These are phyloP conservation scores for Metrosideros polymorpha DNA, from an alignment of 441 rosid species.

Conservation along the genomic window DNA sequence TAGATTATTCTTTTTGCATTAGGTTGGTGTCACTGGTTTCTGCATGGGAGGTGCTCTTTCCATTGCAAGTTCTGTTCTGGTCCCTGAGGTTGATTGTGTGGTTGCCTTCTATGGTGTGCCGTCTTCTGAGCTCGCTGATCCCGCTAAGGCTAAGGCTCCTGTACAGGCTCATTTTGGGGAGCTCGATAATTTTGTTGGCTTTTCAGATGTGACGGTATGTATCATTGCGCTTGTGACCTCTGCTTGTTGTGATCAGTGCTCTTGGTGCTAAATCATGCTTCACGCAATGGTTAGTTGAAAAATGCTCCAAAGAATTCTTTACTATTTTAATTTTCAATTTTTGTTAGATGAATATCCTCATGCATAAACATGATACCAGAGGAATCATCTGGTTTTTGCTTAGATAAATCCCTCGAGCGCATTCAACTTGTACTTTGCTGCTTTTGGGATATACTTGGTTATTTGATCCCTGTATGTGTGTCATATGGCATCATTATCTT, in stretches of 20 bases:
- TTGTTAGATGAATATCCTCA: background rate
- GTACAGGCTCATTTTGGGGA: slow-evolving; percentile 92
- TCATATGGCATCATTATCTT: background rate
- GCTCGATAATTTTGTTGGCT: slow-evolving; percentile 75
- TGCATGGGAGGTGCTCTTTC: slow-evolving; percentile 97
- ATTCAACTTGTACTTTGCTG: background rate
- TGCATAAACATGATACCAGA: background rate
- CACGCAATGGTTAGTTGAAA: background rate
- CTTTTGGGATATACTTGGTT: background rate
- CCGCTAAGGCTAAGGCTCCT: slow-evolving; percentile 77
- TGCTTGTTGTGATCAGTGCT: background rate
- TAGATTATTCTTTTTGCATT: background rate
- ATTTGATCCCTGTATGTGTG: background rate
- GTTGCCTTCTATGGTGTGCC: slow-evolving; percentile 91
- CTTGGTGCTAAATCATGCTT: background rate
- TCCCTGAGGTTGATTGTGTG: slow-evolving; percentile 80
- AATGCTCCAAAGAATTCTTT: background rate
- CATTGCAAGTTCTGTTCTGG: slow-evolving; percentile 84
- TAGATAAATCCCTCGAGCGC: background rate
- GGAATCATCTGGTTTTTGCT: background rate
- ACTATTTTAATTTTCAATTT: background rate
- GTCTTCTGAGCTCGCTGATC: slow-evolving; percentile 74
- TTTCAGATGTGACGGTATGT: slow-evolving; percentile 76
- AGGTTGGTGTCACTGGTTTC: slow-evolving; percentile 93
- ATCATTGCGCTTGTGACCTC: background rate